These are phyloP conservation scores for Dipodascus albidus DNA, from an alignment of 805 yeast species.

Conservation along the genomic window DNA sequence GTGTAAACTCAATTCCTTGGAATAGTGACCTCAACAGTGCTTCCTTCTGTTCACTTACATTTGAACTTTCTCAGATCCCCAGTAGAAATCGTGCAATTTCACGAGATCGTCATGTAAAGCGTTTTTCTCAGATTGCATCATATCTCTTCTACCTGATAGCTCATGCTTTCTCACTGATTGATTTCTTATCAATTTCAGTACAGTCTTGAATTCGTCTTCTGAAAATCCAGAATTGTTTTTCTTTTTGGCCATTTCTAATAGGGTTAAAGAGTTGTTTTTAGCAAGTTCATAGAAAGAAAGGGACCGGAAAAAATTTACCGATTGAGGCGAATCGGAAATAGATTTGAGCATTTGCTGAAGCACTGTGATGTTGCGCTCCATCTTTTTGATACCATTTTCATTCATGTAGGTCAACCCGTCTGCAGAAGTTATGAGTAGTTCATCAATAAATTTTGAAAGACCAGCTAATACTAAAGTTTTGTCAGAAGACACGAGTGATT, in stretches of 20 bases:
- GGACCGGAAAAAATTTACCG: slow-evolving; percentile 42
- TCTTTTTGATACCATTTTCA: slow-evolving; percentile 45
- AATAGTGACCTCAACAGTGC: no score
- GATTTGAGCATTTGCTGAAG: slow-evolving; percentile 60
- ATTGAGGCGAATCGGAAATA: slow-evolving; percentile 39
- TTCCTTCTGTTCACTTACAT: slow-evolving; percentile 1
- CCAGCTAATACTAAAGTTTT: slow-evolving; percentile 34
- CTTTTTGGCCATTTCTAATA: slow-evolving; percentile 30
- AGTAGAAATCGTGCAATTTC: slow-evolving; percentile 13
- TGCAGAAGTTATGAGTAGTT: slow-evolving; percentile 41
- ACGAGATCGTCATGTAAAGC: slow-evolving; percentile 11
- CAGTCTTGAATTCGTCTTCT: slow-evolving; percentile 36
- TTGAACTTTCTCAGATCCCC: slow-evolving; percentile 11
- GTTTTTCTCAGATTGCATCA: slow-evolving; percentile 12
- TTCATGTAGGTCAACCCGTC: slow-evolving; percentile 39
- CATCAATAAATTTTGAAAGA: slow-evolving; percentile 39
- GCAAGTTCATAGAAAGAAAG: slow-evolving; percentile 46
- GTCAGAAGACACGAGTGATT: slow-evolving; percentile 21
- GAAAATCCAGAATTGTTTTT: slow-evolving; percentile 28
- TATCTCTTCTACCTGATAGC: slow-evolving; percentile 14
- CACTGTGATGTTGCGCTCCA: slow-evolving; percentile 50
- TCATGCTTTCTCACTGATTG: slow-evolving; percentile 22
- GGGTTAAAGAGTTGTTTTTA: slow-evolving; percentile 36
- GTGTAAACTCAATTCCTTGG: no score
- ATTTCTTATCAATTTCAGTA: slow-evolving; percentile 42